These are phyloP conservation scores for Zizania latifolia DNA, from an alignment of 176 grass and related monocot genomes.

Conservation along the genomic window DNA sequence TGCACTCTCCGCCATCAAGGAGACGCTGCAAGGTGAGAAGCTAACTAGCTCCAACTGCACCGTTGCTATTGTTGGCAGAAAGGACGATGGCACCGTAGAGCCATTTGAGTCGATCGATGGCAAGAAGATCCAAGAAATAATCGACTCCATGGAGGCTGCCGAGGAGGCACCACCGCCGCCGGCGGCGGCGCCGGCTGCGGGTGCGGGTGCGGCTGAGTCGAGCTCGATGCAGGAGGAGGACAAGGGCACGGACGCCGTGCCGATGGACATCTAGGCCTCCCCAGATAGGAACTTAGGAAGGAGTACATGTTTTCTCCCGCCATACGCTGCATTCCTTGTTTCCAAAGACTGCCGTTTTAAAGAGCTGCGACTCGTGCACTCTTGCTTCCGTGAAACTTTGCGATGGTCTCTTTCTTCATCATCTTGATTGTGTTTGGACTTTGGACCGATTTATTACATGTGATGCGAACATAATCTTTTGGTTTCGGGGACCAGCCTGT, in stretches of 20 bases:
- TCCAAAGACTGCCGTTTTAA: too few relatives aligned
- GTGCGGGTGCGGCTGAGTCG: conserved; percentile 12
- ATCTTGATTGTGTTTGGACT: conserved; percentile 15
- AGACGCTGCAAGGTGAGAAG: conserved; percentile 91
- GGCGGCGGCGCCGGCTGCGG: too few relatives aligned
- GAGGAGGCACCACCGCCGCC: conserved; percentile 45
- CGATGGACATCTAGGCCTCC: conserved; percentile 81
- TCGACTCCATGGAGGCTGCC: conserved; percentile 66
- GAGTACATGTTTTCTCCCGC: neutral
- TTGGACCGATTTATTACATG: conserved; percentile 30
- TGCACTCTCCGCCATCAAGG: conserved; percentile 86
- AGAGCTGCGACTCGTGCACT: conserved; percentile 22
- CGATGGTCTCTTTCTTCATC: neutral
- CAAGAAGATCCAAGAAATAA: conserved; percentile 63
- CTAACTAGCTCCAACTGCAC: conserved; percentile 81
- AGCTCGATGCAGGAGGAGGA: conserved; percentile 55
- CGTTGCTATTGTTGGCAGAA: conserved; percentile 66
- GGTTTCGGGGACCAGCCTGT: conserved; percentile 1
- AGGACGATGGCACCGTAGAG: conserved; percentile 43
- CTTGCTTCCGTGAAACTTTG: conserved; percentile 14
- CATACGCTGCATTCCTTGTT: neutral
- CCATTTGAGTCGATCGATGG: conserved; percentile 63
- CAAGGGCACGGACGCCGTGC: conserved; percentile 42
- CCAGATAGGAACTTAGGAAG: too few relatives aligned
- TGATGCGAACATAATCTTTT: conserved; percentile 19